A percentile compares a stretch with the other conserved stretches of the same genome.
Conservation (phyloP, 2,329 filamentous ascomycete genomes). For the Diplodia intermedia region DNA sequence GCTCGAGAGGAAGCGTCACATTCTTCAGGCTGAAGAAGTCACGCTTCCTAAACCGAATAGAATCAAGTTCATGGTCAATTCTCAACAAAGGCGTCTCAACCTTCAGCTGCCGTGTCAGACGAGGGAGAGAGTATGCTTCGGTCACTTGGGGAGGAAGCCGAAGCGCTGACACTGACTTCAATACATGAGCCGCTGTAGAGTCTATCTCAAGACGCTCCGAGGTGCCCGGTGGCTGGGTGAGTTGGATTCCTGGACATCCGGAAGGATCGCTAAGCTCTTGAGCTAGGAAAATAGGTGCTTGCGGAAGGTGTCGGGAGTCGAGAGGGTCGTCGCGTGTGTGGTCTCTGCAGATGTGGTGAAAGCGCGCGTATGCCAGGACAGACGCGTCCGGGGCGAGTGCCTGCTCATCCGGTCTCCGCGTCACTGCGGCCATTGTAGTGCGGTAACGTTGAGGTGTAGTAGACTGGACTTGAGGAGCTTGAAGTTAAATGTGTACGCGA, state of each 20-base stretch:
- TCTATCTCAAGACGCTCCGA: slow-evolving; percentile 41
- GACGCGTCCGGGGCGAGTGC: slow-evolving; percentile 42
- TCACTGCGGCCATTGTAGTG: background rate
- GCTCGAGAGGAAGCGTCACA: slow-evolving; percentile 46
- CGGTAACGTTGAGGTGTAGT: background rate
- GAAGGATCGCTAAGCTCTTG: slow-evolving; percentile 38
- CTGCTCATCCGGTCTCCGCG: background rate
- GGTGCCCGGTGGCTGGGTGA: background rate
- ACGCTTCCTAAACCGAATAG: slow-evolving; percentile 47
- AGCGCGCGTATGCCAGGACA: slow-evolving; percentile 57
- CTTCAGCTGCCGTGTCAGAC: slow-evolving; percentile 45
- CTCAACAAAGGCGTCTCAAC: slow-evolving; percentile 56
- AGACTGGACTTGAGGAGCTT: too few relatives aligned
- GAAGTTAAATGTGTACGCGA: too few relatives aligned
- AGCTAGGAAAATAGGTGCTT: slow-evolving; percentile 33
- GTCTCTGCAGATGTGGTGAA: slow-evolving; percentile 51
- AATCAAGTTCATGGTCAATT: slow-evolving; percentile 55
- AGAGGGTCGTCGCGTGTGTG: slow-evolving; percentile 44
- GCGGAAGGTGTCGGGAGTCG: slow-evolving; percentile 13
- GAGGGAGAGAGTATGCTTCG: slow-evolving; percentile 6
- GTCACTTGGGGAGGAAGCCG: slow-evolving; percentile 18
- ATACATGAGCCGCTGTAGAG: slow-evolving; percentile 41
- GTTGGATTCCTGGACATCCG: background rate
- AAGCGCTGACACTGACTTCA: slow-evolving; percentile 37
- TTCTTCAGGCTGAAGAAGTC: slow-evolving; percentile 41